These are phyloP conservation scores for Penicillium flavigenum DNA, from an alignment of 495 filamentous ascomycete genomes.

Conservation along the genomic window DNA sequence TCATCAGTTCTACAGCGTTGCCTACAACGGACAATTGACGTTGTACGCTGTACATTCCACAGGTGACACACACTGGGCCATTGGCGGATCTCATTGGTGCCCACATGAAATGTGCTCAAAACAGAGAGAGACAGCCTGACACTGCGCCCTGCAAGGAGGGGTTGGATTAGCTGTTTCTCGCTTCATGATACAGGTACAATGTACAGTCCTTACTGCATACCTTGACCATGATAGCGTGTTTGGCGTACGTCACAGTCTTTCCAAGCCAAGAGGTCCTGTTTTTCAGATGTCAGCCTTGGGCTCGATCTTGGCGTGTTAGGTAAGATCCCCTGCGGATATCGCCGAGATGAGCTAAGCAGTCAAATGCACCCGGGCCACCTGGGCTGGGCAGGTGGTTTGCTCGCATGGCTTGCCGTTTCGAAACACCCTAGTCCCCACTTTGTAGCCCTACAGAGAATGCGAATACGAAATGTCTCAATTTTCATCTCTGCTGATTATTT, in stretches of 20 bases:
- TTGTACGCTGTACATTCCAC: not conserved
- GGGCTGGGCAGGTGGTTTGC: not conserved
- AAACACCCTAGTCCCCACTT: constrained; percentile 3
- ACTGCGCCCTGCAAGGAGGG: constrained; percentile 8
- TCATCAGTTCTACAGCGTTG: not conserved
- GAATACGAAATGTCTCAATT: not conserved
- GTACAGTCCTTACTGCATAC: not conserved
- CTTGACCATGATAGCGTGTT: constrained; percentile 1
- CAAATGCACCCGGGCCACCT: not conserved
- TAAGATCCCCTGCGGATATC: constrained; percentile 6
- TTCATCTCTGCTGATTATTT: not conserved
- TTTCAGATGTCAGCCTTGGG: not conserved
- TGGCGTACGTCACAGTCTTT: constrained; percentile 1
- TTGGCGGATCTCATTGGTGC: not conserved
- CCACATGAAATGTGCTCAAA: constrained; percentile 4
- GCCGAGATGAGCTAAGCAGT: constrained; percentile 2
- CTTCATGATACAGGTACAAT: not conserved
- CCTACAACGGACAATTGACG: not conserved
- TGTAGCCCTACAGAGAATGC: not conserved
- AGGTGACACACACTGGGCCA: not conserved
- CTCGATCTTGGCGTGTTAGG: not conserved
- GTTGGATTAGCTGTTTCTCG: not conserved
- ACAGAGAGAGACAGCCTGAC: not conserved
- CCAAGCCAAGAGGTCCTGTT: not conserved
- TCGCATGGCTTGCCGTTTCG: constrained; percentile 8